These are phyloP conservation scores for Oxyria digyna DNA, from an alignment of 148 eudicot genomes.

Conservation along the genomic window DNA sequence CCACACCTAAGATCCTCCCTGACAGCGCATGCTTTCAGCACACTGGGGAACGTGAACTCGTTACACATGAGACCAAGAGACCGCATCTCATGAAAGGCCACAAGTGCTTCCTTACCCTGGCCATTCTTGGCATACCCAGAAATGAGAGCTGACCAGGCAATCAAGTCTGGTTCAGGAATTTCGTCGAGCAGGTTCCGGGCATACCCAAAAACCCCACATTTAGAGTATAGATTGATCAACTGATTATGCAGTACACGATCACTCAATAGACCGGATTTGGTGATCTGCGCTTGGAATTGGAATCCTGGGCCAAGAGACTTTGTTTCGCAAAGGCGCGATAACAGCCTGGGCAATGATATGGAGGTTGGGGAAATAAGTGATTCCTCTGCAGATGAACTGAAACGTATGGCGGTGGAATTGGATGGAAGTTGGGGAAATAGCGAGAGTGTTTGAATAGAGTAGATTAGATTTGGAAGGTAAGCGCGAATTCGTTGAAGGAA, in stretches of 20 bases:
- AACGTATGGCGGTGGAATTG: conserved; percentile 5
- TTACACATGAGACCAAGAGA: conserved; percentile 41
- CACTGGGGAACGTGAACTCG: conserved; percentile 60
- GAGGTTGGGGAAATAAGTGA: conserved; percentile 10
- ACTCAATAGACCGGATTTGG: conserved; percentile 30
- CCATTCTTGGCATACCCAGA: conserved; percentile 66
- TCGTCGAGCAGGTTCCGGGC: conserved; percentile 62
- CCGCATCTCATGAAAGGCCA: conserved; percentile 48
- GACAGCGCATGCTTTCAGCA: conserved; percentile 55
- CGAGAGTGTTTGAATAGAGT: conserved; percentile 15
- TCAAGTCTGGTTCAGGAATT: conserved; percentile 58
- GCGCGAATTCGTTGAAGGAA: conserved; percentile 19
- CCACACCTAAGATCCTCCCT: conserved; percentile 43
- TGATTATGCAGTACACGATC: conserved; percentile 33
- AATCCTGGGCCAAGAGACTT: conserved; percentile 39
- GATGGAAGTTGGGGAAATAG: not conserved
- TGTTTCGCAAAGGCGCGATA: conserved; percentile 30
- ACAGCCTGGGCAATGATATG: conserved; percentile 26
- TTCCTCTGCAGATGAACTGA: conserved; percentile 7
- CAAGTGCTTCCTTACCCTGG: conserved; percentile 35
- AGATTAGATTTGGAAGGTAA: not conserved
- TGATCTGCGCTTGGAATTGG: conserved; percentile 42
- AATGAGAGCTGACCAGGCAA: conserved; percentile 69
- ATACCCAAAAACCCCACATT: conserved; percentile 33
- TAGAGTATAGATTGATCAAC: conserved; percentile 48